Base-by-base conservation (phyloP, 495 filamentous ascomycete genomes). In the Wilcoxina mikolae region DNA sequence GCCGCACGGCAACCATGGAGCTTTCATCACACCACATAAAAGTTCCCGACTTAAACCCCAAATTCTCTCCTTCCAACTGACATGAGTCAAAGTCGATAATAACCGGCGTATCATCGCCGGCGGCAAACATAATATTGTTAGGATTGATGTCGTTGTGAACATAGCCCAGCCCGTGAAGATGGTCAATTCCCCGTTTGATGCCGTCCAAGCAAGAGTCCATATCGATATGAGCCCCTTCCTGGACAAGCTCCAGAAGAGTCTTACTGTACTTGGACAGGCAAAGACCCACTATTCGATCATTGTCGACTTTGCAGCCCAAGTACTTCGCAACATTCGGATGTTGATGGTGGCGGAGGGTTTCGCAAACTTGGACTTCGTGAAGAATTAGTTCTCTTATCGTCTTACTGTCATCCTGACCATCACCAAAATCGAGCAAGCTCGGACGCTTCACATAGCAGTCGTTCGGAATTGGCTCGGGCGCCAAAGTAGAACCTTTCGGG, bases 11-110 rank as follows among this genome's bases (percentile, higher is more conserved):
- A 38, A 38, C n/a, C 31, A 7, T 38, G n/a, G n/a, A 7, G 31
- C n/a, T 38, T 38, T 38, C 9, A 38, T 38, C 31, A n/a, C 31
- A n/a, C 9, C n/a, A 38, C n/a, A 7, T n/a, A n/a, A 7, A 7
- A 25, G 60, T 62, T 18, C 62, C 57, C 29, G 41, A 42, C 42
- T 65, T 65, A 4, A 53, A 20, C 28, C 61, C 53, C n/a, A 65
- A 45, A 41, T 63, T 44, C 43, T 58, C 57, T 41, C 60, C 62
- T 28, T 69, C 54, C 9, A 12, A 18, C 49, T 64, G 59, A 51
- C 57, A 69, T 17, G 66, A 68, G 59, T 69, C 68, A 46, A 74
- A 74, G 60, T 74, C 70, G 29, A 71, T 68, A 22, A 73, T 66
- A 53, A 73, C 49, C 26, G 66, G 61, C 20, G 55, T 59, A 22